Evolutionary conservation across 345 rosid genomes (phyloP).

Genomic region (Geranium brycei): DNA sequence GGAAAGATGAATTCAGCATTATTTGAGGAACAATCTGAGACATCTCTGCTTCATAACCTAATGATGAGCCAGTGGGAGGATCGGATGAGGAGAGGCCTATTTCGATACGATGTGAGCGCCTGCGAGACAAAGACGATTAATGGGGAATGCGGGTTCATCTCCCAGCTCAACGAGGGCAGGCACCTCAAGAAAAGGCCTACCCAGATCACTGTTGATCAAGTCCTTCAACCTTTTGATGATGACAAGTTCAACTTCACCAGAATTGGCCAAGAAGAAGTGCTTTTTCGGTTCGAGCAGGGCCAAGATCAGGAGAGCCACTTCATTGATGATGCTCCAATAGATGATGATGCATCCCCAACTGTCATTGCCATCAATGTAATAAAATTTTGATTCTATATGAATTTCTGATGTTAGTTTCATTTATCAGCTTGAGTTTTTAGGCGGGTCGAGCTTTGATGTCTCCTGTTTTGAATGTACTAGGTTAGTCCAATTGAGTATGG

Average conservation of each 20-base stretch:
- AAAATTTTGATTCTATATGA: neutral
- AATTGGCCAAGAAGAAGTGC: constrained; percentile 46
- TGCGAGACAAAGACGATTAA: constrained; percentile 38
- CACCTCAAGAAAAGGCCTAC: constrained; percentile 47
- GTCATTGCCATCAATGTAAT: constrained; percentile 40
- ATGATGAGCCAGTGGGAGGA: constrained; percentile 39
- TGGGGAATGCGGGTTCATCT: constrained; percentile 30
- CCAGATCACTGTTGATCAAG: constrained; percentile 41
- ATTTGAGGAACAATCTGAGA: constrained; percentile 4
- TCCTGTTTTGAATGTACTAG: constrained; percentile 10
- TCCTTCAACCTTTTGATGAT: constrained; percentile 36
- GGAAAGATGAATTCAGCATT: no score
- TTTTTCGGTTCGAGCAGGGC: constrained; percentile 33
- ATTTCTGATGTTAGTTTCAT: neutral
- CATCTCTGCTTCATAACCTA: constrained; percentile 5
- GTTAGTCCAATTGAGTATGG: constrained; percentile 53
- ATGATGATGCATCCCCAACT: constrained; percentile 18
- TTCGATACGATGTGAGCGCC: constrained; percentile 39
- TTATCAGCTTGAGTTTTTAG: neutral
- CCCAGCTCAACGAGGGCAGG: constrained; percentile 46
- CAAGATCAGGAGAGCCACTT: constrained; percentile 19
- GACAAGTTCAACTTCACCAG: constrained; percentile 45
- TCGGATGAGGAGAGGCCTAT: constrained; percentile 31
- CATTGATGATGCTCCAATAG: constrained; percentile 8
- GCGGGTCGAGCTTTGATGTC: no score